These are phyloP conservation scores for Calocybe indica DNA, from an alignment of 768 basidiomycete genomes.

Conservation along the genomic window DNA sequence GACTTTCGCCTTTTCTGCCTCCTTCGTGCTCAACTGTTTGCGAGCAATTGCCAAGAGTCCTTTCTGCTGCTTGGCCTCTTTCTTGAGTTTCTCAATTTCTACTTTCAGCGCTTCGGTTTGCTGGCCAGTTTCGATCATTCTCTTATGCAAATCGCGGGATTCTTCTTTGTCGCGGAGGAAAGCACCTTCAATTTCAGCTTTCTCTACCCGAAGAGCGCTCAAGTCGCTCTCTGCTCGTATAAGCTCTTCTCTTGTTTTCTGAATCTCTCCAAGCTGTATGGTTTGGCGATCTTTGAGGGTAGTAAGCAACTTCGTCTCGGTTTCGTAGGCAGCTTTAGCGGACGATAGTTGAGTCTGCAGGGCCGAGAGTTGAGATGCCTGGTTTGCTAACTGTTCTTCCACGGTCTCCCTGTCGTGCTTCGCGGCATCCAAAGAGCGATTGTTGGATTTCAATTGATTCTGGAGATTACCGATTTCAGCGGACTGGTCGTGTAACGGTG, in stretches of 20 bases:
- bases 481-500: conserved; percentile 64
- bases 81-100: conserved; percentile 83
- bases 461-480: conserved; percentile 85
- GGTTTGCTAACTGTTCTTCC: conserved; percentile 59
- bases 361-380: conserved; percentile 70
- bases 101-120: conserved; percentile 65
- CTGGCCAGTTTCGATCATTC: conserved; percentile 74
- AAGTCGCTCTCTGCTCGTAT: conserved; percentile 91
- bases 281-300: conserved; percentile 64
- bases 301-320: conserved; percentile 66
- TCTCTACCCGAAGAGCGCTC: conserved; percentile 83
- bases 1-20: conserved; percentile 64
- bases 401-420: conserved; percentile 60
- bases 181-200: conserved; percentile 82
- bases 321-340: conserved; percentile 82
- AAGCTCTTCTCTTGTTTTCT: conserved; percentile 67
- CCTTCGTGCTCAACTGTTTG: conserved; percentile 87
- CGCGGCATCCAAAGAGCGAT: conserved; percentile 57
- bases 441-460: conserved; percentile 81
- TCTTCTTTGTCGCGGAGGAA: conserved; percentile 94
- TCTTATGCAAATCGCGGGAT: conserved; percentile 74
- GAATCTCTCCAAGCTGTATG: conserved; percentile 65
- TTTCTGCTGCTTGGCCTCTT: conserved; percentile 94
- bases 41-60: conserved; percentile 90
- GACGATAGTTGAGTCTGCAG: conserved; percentile 80